Evolutionary conservation across 176 grass and related monocot species (phyloP), one percentile per base, ranked within the genome.

Genomic region (Carex pumila): DNA sequence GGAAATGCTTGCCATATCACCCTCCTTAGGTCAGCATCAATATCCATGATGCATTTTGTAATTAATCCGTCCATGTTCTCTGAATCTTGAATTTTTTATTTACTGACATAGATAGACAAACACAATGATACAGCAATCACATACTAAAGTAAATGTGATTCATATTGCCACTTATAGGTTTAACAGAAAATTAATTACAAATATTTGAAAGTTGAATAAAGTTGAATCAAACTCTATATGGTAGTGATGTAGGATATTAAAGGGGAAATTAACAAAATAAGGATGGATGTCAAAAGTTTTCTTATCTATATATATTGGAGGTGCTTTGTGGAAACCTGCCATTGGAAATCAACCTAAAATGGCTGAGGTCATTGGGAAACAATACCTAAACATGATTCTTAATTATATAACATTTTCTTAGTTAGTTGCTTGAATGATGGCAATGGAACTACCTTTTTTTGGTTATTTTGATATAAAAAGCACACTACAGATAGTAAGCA

Each of bases 1-100:
- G 21, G 7, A 60, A 80, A 61, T 61, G 78, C 78, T 80, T 80
- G 55, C 55, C 55, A 61, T 61, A 41, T 80, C 78, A 80, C 25
- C 25, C 13, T 43, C 30, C 30, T 39, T 80, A 61, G 57, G 34
- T 61, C 54, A 80, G 34, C 52, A 59, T 81, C 37, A 60, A 47
- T 37, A 64, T 39, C 43, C 32, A 59, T 61, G 25, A n/a, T 60
- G 50, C 52, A 52, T 31, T 11, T 58, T 45, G 52, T 80, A 34
- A 80, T 37, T 80, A 34, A 80, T 37, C 3, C 1, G n/a, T 39
- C 32, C 36, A 45, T 49, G 17, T 73, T 70, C 18, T 12, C 70
- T 45, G 43, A 17, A 49, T 73, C 17, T 12, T 73, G 0, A 22
- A 45, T 45, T 50, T 73, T 19, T 25, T 18, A 47, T 52, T 19